Evolutionary conservation across 352 stramenopile genomes (phyloP).

Genomic region (Phytophthora sp.): DNA sequence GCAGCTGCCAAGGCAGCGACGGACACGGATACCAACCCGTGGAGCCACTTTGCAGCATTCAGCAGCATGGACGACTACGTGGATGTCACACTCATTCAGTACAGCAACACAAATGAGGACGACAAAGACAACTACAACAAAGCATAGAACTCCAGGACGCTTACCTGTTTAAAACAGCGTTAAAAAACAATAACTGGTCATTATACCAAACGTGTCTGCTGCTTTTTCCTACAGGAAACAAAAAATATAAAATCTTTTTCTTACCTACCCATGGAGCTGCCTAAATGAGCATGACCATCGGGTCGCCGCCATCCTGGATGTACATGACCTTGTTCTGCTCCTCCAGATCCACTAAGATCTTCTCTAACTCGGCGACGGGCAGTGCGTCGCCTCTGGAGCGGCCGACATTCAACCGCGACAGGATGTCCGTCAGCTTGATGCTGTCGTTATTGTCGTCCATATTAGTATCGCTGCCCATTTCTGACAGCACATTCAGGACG

Average conservation of each 20-base stretch:
- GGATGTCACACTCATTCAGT: slow-evolving; percentile 69
- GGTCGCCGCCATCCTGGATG: slow-evolving; percentile 80
- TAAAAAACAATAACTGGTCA: slow-evolving; percentile 20
- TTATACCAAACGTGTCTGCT: slow-evolving; percentile 28
- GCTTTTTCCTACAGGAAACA: slow-evolving; percentile 33
- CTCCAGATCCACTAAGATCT: slow-evolving; percentile 76
- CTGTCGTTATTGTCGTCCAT: slow-evolving; percentile 74
- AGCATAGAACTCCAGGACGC: slow-evolving; percentile 10
- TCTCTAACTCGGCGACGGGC: slow-evolving; percentile 63
- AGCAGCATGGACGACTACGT: slow-evolving; percentile 75
- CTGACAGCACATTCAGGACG: slow-evolving; percentile 59
- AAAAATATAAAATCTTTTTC: slow-evolving; percentile 46
- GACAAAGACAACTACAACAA: slow-evolving; percentile 3
- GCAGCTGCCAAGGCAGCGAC: neutral
- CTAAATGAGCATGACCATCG: slow-evolving; percentile 90
- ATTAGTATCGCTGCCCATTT: slow-evolving; percentile 58
- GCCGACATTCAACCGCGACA: slow-evolving; percentile 61
- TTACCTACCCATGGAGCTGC: slow-evolving; percentile 3
- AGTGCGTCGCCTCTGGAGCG: slow-evolving; percentile 41
- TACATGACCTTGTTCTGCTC: slow-evolving; percentile 93
- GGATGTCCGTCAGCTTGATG: slow-evolving; percentile 62
- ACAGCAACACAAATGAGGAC: slow-evolving; percentile 54
- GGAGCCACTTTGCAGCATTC: slow-evolving; percentile 72
- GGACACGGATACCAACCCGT: slow-evolving; percentile 26
- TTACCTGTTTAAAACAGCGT: neutral